phyloP scores from a whole-genome alignment of 208 protist genomes.

The Leishmania lainsoni region DNA sequence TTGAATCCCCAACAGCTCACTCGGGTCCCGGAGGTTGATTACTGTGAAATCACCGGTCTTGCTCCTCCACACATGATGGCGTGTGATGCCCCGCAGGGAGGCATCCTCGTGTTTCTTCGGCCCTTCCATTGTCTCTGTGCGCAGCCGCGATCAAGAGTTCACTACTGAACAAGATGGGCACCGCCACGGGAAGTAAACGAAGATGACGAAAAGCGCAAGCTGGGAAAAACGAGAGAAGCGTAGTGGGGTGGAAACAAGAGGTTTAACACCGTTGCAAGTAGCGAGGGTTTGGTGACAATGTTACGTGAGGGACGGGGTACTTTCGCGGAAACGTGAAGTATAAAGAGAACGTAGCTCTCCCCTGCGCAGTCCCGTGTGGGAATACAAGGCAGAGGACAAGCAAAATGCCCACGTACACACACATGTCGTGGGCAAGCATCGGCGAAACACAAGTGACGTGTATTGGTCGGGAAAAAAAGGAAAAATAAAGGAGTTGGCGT shows the following conservation, averaged over 20 bases:
- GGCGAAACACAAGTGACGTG: not conserved
- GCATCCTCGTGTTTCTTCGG: slow-evolving; percentile 28
- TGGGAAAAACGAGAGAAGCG: not conserved
- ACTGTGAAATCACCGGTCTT: slow-evolving; percentile 66
- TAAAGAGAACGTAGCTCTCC: not conserved
- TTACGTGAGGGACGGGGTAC: not conserved
- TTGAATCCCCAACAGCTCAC: slow-evolving; percentile 38
- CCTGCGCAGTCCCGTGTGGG: not conserved
- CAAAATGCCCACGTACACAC: not conserved
- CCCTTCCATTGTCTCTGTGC: slow-evolving; percentile 19
- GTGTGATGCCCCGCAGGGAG: slow-evolving; percentile 10
- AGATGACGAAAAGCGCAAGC: not conserved
- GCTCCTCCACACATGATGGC: slow-evolving; percentile 70
- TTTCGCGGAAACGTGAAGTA: not conserved
- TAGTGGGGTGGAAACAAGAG: not conserved
- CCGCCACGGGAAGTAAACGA: not conserved
- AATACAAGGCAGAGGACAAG: not conserved
- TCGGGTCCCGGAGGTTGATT: slow-evolving; percentile 66
- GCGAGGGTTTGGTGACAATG: slow-evolving; percentile 3
- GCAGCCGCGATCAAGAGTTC: not conserved
- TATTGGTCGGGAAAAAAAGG: not conserved
- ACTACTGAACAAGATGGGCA: not conserved
- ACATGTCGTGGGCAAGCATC: not conserved
- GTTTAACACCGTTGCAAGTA: not conserved
- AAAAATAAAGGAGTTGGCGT: not conserved